Evolutionary conservation across 192 early-diverging fungal genomes (phyloP).

Genomic region (Podila verticillata): DNA sequence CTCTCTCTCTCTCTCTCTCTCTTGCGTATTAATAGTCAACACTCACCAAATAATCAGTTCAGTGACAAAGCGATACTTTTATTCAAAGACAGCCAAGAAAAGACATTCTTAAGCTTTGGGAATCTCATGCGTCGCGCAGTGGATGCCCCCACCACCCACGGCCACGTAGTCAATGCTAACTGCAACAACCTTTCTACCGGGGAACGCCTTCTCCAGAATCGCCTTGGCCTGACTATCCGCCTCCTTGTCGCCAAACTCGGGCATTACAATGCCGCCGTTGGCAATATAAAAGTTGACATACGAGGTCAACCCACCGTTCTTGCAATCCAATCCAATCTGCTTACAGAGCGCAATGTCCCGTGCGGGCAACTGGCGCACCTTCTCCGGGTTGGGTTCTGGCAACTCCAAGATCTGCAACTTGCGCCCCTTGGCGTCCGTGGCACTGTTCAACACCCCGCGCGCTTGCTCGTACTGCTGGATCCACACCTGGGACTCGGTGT

Average conservation of each 20-base stretch:
- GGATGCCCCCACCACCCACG: conserved; percentile 20
- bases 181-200: conserved; percentile 7
- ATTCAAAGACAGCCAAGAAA: no score
- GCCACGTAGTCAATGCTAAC: conserved; percentile 20
- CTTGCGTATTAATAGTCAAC: no score
- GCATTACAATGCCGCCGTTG: conserved; percentile 17
- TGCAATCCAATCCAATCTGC: conserved; percentile 13
- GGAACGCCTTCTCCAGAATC: conserved; percentile 22
- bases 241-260: conserved; percentile 14
- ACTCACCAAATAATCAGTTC: no score
- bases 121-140: conserved; percentile 20
- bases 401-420: conserved; percentile 15
- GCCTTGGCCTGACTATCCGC: conserved; percentile 3
- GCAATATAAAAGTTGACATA: conserved; percentile 26
- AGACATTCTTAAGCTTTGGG: conserved; percentile 4
- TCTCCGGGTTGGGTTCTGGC: conserved; percentile 15
- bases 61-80: no score
- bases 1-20: no score
- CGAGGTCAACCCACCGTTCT: conserved; percentile 15
- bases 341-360: conserved; percentile 16
- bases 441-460: neutral
- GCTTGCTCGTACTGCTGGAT: conserved; percentile 24
- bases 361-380: conserved; percentile 17
- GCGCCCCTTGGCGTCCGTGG: conserved; percentile 27
- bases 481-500: conserved; percentile 20